Evolutionary conservation across 805 yeast genomes (phyloP), one percentile per base, ranked within the genome.

Genomic region (Starmerella apicola): DNA sequence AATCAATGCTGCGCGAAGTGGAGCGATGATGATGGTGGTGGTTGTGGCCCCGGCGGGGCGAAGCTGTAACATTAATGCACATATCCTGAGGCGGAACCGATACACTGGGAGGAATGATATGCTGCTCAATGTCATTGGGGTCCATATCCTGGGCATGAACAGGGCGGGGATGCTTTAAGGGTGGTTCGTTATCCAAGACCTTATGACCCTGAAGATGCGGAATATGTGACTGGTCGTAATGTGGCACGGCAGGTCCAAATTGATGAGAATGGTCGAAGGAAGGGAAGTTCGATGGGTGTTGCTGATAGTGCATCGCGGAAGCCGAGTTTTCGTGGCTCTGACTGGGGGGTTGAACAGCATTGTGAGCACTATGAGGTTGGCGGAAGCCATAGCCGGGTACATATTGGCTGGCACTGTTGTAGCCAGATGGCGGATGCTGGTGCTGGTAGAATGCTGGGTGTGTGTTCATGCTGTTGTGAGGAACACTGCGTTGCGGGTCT

Each of bases 11-110:
- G 2, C 49, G 34, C 7, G 53, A 49, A 6, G 50, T 37, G 4
- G 52, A 46, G 27, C 56, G 53, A 25, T 53, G 53, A 34, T 49
- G 53, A 16, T 34, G 41, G 25, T 38, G 44, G 20, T 18, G 15
- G 30, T 21, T 32, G 22, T 31, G 19, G 29, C 20, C 32, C 9
- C 39, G 32, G 9, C 44, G 25, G 13, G 42, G 50, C 16, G 43
- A 31, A n/a, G 36, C 37, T 19, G 33, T 24, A 17, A 27, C 29
- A 9, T 37, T 28, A 3, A 22, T 26, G 3, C 21, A 12, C 17
- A 18, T 16, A 20, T 47, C 49, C 15, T 30, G 27, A 2, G 51
- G 52, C 6, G 51, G 51, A 7, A 43, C 49, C n/a, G 44, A 39
- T 2, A 44, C 45, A 1, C 44, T 32, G 13, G 47, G 51, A 3